Base-by-base conservation (phyloP, 2,329 filamentous ascomycete genomes). In the Setomelanomma holmii region DNA sequence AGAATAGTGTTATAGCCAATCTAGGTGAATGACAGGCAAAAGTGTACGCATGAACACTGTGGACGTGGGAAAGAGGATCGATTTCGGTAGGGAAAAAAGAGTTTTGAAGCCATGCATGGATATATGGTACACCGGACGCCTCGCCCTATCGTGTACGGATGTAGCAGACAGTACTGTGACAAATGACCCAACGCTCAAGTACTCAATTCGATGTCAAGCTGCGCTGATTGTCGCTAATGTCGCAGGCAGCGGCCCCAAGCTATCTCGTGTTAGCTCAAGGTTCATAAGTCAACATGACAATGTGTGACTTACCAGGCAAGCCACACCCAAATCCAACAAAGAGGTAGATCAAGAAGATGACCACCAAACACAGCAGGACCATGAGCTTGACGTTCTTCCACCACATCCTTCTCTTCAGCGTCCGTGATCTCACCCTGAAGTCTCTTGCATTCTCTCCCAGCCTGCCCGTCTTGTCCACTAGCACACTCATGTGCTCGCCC, bases 351-450 rank as follows among this genome's bases (percentile, higher is more conserved):
- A 90, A 76, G 67, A 90, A 90, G 7, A 90, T 74, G 21, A 95
- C 76, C 1, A 93, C 91, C 39, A 97, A 69, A 4, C 76, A 81
- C 56, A 93, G 71, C 64, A 99, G 75, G 5, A 85, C 88, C 92
- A 98, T 96, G 63, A 99, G 78, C 80, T 96, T 96, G 40, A 96
- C 84, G 75, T 99, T 98, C 87, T 98, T 98, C 93, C 93, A 98
- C 95, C 95, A 99, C 95, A 99, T 98, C 76, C 89, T 85, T 71
- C 96, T 84, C 79, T 95, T 90, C 65, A 99, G 76, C 1, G 91
- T 92, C 21, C 92, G 82, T 73, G 90, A 96, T 63, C 93, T 83
- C 16, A 98, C 88, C 45, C 95, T 82, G 72, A 99, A 99, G 73
- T 99, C 95, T 65, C 88, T 83, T 46, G 95, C 92, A 73, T 87